Evolutionary conservation across 495 filamentous ascomycete genomes (phyloP).

Genomic region (Aspergillus cristatus): DNA sequence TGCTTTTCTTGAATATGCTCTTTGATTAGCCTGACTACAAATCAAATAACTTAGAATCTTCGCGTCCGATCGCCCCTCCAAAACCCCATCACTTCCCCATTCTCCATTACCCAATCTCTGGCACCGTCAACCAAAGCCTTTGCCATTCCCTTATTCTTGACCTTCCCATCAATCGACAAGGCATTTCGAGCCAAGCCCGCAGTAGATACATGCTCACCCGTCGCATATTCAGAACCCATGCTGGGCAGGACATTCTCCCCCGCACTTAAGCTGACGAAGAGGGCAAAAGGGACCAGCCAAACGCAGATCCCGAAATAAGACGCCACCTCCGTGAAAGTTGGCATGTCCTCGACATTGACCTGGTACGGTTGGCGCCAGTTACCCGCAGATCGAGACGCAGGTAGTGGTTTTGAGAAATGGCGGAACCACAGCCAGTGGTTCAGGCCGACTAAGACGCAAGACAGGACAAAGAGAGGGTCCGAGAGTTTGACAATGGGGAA

Average conservation of each 20-base stretch:
- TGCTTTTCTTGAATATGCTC: too few species aligned
- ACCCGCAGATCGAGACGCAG: slow-evolving; percentile 16
- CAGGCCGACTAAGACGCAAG: slow-evolving; percentile 75
- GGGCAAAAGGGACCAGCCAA: slow-evolving; percentile 90
- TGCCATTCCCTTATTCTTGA: slow-evolving; percentile 71
- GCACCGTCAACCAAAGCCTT: slow-evolving; percentile 79
- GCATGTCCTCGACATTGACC: slow-evolving; percentile 46
- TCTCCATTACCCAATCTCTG: slow-evolving; percentile 62
- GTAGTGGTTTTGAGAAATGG: slow-evolving; percentile 63
- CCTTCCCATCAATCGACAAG: slow-evolving; percentile 37
- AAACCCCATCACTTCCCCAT: slow-evolving; percentile 62
- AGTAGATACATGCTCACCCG: slow-evolving; percentile 44
- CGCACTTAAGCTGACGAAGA: slow-evolving; percentile 88
- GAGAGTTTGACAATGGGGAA: slow-evolving; percentile 85
- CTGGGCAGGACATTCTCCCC: slow-evolving; percentile 90
- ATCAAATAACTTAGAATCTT: slow-evolving; percentile 24
- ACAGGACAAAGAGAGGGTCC: slow-evolving; percentile 79
- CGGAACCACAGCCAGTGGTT: slow-evolving; percentile 97
- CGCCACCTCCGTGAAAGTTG: slow-evolving; percentile 88
- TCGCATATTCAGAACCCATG: slow-evolving; percentile 63
- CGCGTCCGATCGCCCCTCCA: slow-evolving; percentile 47
- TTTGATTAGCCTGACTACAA: background rate
- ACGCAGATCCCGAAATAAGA: slow-evolving; percentile 95
- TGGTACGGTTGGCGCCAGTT: slow-evolving; percentile 50
- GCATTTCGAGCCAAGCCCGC: slow-evolving; percentile 24